Base-by-base conservation (phyloP, 305 asterid genomes). In the Fraxinus floribunda region DNA sequence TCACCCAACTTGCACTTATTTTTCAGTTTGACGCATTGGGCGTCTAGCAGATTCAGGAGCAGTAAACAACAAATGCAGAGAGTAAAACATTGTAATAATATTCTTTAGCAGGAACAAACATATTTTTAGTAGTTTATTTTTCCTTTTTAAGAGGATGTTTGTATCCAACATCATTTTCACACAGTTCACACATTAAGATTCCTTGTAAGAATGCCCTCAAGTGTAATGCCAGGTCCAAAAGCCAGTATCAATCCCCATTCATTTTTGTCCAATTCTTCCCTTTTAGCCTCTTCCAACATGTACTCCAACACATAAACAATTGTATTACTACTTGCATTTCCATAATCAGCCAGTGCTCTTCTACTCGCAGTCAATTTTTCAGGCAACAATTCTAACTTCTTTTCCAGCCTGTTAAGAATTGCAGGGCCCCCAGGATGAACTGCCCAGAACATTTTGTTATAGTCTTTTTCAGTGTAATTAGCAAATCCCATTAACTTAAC, bases 371-470 rank as follows among this genome's bases (percentile, higher is more conserved):
- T 86, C 88, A 96, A 77, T 35, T 96, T 96, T 5, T 90, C 91
- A 0, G 98, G 98, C 83, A 75, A 71, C 73, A 94, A 90, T 80
- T 90, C 93, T 76, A 94, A 62, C 86, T 80, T 92, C 78, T 94
- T 94, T 83, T 96, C 99, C 81, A 96, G 77, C 89, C 93, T 84
- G 82, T 94, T 93, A 60, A 96, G 68, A 78, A 96, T 94, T 0
- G 98, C 98, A 10, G 98, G 99, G 0, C 98, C 99, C 1, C 99
- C 98, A 0, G 99, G 99, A 79, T 96, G 99, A 36, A 94, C 98
- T 4, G 99, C 99, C 99, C 99, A 96, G 76, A 96, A 96, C 84
- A 96, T 11, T 36, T 88, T 86, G 74, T 94, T 92, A 15, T 86
- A 96, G 6, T 92, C 97, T 46, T 55, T 52, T 5, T 86, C 83